A percentile compares a stretch with the other conserved stretches of the same genome.
These are phyloP conservation scores for Trichoderma brevicompactum DNA, from an alignment of 2,329 filamentous ascomycete genomes.

Conservation along the genomic window DNA sequence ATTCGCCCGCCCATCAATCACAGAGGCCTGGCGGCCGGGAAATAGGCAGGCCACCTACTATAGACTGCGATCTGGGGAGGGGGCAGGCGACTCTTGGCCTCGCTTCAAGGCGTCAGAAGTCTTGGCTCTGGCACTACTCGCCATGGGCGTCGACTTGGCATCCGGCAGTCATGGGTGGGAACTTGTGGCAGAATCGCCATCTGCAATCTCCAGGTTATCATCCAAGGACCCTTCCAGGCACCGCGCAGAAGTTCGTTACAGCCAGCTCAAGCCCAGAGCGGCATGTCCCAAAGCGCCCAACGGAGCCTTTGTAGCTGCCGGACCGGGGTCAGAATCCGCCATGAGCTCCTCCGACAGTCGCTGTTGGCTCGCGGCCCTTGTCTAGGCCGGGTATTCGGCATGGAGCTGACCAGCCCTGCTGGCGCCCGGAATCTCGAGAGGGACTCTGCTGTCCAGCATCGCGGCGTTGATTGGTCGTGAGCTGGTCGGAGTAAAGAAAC, in stretches of 20 bases:
- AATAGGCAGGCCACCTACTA: conserved; percentile 8
- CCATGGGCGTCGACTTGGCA: conserved; percentile 17
- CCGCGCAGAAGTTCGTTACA: conserved; percentile 21
- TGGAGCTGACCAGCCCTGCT: conserved; percentile 2
- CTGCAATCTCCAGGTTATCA: not conserved
- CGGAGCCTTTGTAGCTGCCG: not conserved
- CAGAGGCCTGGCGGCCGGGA: conserved; percentile 11
- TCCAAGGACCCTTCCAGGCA: not conserved
- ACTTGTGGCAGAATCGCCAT: conserved; percentile 24
- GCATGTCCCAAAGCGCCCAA: conserved; percentile 20
- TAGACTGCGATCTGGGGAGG: conserved; percentile 9
- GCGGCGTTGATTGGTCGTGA: conserved; percentile 7
- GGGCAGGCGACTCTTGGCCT: not conserved
- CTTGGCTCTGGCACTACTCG: conserved; percentile 13
- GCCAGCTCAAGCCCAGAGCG: conserved; percentile 24
- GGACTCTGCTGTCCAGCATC: not conserved
- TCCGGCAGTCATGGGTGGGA: conserved; percentile 23
- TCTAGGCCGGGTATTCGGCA: conserved; percentile 20
- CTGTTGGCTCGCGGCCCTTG: conserved; percentile 10
- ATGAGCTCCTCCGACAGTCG: not conserved
- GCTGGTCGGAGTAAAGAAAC: not conserved
- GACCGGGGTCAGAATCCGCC: not conserved
- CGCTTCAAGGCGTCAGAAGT: not conserved
- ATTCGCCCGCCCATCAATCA: conserved; percentile 17
- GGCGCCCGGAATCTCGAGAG: not conserved